phyloP scores from a whole-genome alignment of 768 basidiomycete genomes.

The Rhizopogon roseolus region DNA sequence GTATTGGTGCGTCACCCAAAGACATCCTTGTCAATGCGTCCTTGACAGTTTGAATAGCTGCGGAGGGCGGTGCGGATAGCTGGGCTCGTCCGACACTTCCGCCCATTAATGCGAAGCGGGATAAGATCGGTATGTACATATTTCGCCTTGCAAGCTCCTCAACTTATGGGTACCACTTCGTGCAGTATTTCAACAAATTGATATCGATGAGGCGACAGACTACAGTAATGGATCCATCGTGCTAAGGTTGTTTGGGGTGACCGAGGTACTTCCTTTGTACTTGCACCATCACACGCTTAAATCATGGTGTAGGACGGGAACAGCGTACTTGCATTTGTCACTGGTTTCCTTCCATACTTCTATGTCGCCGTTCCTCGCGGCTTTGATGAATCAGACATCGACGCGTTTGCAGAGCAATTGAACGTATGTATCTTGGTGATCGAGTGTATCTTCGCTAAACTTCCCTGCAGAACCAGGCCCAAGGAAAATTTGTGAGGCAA shows the following conservation, averaged over 20 bases:
- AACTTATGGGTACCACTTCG: not conserved
- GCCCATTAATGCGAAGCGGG: conserved; percentile 50
- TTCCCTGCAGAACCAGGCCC: conserved; percentile 16
- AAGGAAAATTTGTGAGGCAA: conserved; percentile 37
- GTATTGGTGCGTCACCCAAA: conserved; percentile 32
- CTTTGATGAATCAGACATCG: conserved; percentile 63
- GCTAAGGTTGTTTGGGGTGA: conserved; percentile 86
- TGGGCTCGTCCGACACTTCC: conserved; percentile 67
- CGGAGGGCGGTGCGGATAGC: conserved; percentile 72
- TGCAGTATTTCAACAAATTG: conserved; percentile 94
- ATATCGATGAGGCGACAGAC: conserved; percentile 69
- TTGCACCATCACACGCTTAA: not conserved
- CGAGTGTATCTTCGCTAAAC: not conserved
- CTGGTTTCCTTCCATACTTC: conserved; percentile 88
- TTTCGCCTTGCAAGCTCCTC: not conserved
- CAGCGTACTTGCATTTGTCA: conserved; percentile 82
- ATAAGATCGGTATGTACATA: conserved; percentile 57
- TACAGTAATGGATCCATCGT: conserved; percentile 35
- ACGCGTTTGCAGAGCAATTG: conserved; percentile 59
- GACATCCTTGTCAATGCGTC: not conserved
- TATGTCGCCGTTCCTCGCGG: conserved; percentile 86
- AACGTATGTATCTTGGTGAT: conserved; percentile 51
- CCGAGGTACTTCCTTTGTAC: conserved; percentile 47
- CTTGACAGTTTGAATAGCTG: conserved; percentile 32
- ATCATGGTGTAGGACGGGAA: conserved; percentile 59